Percentiles rank a stretch among this genome's conserved stretches.
phyloP scores from a whole-genome alignment of 169 alveolate genomes.

The Eimeria brunetti region DNA sequence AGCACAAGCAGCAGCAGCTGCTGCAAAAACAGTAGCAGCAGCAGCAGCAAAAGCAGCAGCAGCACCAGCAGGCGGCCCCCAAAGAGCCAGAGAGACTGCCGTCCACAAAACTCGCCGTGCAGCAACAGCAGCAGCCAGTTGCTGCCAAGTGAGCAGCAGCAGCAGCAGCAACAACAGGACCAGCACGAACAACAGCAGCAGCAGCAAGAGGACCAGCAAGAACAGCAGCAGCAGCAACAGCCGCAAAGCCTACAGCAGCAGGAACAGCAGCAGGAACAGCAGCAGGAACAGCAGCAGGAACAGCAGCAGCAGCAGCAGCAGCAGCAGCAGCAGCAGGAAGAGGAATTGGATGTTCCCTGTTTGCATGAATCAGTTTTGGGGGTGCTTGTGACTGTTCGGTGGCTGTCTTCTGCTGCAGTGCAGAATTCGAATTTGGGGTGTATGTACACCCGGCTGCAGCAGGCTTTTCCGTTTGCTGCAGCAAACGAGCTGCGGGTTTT shows the following conservation, averaged over 20 bases:
- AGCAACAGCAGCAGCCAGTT: conserved; percentile 10
- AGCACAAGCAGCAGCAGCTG: too few species aligned
- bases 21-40: not conserved
- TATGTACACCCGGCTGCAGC: conserved; percentile 9
- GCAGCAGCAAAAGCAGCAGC: conserved; percentile 4
- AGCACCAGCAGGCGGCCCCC: too few species aligned
- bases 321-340: not conserved
- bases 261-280: not conserved
- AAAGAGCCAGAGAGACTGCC: too few species aligned
- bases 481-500: not conserved
- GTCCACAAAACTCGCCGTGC: too few species aligned
- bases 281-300: too few species aligned
- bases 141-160: too few species aligned
- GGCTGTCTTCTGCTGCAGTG: not conserved
- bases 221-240: not conserved
- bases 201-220: too few species aligned
- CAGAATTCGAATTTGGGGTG: not conserved
- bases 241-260: not conserved
- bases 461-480: conserved; percentile 21
- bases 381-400: not conserved
- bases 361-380: not conserved
- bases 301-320: too few species aligned
- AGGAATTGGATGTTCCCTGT: not conserved
- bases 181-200: too few species aligned
- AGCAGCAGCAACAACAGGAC: too few species aligned